phyloP scores from a whole-genome alignment of 805 yeast species.

The Vanderwaltozyma verrucispora region DNA sequence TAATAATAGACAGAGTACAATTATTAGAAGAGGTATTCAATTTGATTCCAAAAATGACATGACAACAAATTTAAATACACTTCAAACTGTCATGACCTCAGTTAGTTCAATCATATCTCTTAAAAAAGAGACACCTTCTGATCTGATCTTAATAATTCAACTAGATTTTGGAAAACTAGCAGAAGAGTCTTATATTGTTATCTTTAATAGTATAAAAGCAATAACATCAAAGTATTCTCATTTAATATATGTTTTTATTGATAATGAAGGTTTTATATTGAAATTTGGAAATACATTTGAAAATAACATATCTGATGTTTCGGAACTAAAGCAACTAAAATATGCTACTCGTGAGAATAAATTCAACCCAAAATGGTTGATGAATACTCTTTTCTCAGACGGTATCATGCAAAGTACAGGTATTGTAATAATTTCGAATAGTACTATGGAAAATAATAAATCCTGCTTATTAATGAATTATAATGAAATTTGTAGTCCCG shows the following conservation, averaged over 20 bases:
- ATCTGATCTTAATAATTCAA: constrained; percentile 22
- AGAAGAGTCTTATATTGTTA: constrained; percentile 4
- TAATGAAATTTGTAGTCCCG: constrained; percentile 9
- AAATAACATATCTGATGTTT: not conserved
- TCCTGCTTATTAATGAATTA: constrained; percentile 20
- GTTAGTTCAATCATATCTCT: constrained; percentile 23
- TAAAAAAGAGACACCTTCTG: constrained; percentile 19
- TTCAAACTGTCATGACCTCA: constrained; percentile 17
- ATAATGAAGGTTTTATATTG: constrained; percentile 11
- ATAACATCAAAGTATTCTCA: constrained; percentile 10
- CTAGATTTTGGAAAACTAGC: constrained; percentile 13
- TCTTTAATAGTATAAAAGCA: constrained; percentile 20
- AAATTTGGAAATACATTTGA: constrained; percentile 2
- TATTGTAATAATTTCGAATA: constrained; percentile 18
- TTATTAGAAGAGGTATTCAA: constrained; percentile 16
- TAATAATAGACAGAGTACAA: constrained; percentile 11
- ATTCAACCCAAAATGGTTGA: constrained; percentile 15
- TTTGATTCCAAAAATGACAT: constrained; percentile 3
- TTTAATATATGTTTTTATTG: constrained; percentile 15
- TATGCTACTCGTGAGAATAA: not conserved
- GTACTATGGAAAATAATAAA: constrained; percentile 15
- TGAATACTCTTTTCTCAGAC: constrained; percentile 5
- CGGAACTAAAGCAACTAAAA: not conserved
- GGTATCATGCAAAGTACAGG: constrained; percentile 8
- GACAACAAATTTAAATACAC: constrained; percentile 4